Evolutionary conservation across 345 rosid genomes (phyloP).

Genomic region (Syzygium oleosum): DNA sequence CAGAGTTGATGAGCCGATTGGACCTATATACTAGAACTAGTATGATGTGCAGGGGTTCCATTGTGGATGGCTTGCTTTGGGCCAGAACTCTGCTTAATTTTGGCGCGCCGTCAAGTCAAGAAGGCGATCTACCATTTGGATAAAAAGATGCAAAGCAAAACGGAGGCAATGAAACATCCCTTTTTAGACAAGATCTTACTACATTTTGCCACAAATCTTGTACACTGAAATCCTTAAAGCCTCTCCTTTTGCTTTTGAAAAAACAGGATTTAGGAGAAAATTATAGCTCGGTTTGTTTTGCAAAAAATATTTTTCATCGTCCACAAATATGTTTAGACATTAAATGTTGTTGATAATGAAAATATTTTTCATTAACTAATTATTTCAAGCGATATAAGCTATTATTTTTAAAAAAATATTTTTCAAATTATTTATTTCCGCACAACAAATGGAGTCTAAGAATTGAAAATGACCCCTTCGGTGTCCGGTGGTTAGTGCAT

Average conservation of each 20-base stretch:
- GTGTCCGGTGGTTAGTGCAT: background rate
- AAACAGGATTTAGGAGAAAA: background rate
- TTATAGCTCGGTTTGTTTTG: background rate
- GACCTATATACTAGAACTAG: background rate
- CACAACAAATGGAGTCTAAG: background rate
- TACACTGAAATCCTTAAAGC: background rate
- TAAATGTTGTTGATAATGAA: no score
- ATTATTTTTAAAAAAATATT: no score
- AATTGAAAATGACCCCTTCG: background rate
- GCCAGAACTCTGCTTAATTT: background rate
- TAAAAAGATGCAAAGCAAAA: background rate
- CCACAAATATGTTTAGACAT: no score
- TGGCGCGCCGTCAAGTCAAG: background rate
- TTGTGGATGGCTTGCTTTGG: background rate
- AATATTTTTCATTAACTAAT: no score
- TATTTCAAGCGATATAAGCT: no score
- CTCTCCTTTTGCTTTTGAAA: background rate
- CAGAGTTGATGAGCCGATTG: background rate
- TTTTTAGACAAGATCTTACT: background rate
- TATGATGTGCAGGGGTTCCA: background rate
- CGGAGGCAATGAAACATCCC: background rate
- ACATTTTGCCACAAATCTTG: accelerated
- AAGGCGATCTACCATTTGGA: background rate
- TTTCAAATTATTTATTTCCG: no score
- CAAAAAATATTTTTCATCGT: no score